Base-by-base conservation (phyloP, 495 filamentous ascomycete species). In the Neurospora sp. region DNA sequence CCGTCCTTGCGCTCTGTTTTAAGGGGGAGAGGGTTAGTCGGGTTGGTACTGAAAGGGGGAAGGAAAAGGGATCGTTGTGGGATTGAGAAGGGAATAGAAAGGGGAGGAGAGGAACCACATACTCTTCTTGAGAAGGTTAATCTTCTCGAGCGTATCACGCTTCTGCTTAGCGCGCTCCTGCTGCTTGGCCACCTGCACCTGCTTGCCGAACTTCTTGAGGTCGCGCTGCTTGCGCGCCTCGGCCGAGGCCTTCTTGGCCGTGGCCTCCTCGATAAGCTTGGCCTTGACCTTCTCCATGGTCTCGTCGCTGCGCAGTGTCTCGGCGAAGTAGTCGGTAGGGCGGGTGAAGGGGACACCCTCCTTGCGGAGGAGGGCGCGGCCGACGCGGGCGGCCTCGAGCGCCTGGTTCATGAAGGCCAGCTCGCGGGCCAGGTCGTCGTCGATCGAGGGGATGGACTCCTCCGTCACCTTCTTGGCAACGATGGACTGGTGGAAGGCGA, bases 171-270 rank as follows among this genome's bases (percentile, higher is more conserved):
- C 89, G 37, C 96, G 83, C 86, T 98, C 95, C 83, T 97, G 94
- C 84, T 95, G 80, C 87, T 97, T 98, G 74, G 93, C 94, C 74
- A 97, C 90, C 86, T 99, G 96, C 73, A 98, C 96, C 84, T 97
- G 93, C 85, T 99, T 99, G 75, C 96, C 96, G 83, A 98, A 99
- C 83, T 98, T 98, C 90, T 97, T 98, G 75, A 98, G 85, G 83
- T 99, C 96, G 73, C 96, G 86, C 86, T 92, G 94, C 84, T 92
- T 92, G 79, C 93, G 89, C 37, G 96, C 96, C 81, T 99, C 96
- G 22, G 91, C 89, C 8, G 93, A 88, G 3, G 96, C 95, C 87
- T 97, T 97, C 87, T 96, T 97, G 69, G 86, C 83, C 39, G 94
- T 92, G 11, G 95, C 96, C 81, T 95, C 94, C 75, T 98, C 95